A percentile compares a stretch with the other conserved stretches of the same genome.
phyloP scores from a whole-genome alignment of 75 land plant species.

The Sequoiadendron giganteum region DNA sequence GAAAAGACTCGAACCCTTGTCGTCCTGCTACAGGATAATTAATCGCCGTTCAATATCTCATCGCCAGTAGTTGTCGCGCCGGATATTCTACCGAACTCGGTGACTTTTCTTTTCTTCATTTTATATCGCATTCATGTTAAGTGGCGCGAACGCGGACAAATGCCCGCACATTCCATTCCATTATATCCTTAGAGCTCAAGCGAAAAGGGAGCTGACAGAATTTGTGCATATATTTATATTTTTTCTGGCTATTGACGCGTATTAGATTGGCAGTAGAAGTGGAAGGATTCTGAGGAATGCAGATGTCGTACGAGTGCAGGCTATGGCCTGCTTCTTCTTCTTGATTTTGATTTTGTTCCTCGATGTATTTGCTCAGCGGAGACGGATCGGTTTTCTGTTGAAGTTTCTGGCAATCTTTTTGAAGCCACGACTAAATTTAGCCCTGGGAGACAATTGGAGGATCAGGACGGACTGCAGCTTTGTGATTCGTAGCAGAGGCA shows the following conservation, averaged over 20 bases:
- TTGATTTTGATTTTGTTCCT: neutral
- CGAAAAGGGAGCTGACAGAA: neutral
- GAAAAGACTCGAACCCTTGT: neutral
- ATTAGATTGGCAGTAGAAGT: neutral
- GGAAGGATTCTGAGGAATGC: neutral
- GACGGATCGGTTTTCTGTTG: neutral
- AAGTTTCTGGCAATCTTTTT: neutral
- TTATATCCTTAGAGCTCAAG: neutral
- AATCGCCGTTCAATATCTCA: neutral
- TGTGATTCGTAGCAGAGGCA: constrained; percentile 6
- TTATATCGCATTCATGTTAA: neutral
- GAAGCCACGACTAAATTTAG: neutral
- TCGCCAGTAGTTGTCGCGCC: neutral
- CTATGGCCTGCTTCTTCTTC: neutral
- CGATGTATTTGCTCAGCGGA: neutral
- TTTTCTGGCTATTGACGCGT: neutral
- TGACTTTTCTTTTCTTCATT: neutral
- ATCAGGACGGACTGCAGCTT: constrained; percentile 1
- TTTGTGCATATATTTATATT: no score
- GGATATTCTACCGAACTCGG: neutral
- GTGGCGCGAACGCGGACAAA: neutral
- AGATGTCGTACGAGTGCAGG: constrained; percentile 3
- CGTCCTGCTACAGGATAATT: neutral
- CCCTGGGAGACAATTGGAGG: constrained; percentile 9
- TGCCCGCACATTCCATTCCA: neutral